Evolutionary conservation across 2,329 filamentous ascomycete species (phyloP).

Genomic region (Xylaria sp.): DNA sequence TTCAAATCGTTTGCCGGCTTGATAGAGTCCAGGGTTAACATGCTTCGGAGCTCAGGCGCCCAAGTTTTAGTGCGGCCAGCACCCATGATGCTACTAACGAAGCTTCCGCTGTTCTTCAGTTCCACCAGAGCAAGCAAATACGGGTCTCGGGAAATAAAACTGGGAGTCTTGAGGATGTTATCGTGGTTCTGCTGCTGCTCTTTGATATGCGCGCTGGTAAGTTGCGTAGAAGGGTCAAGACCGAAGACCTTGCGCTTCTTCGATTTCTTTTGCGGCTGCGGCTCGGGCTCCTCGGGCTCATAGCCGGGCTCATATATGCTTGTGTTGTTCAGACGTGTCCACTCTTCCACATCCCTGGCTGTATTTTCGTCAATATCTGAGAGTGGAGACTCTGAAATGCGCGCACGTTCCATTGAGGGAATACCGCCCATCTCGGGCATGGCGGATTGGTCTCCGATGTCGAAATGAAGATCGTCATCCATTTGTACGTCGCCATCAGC

Average conservation of each 20-base stretch:
- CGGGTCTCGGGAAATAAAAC: conserved; percentile 87
- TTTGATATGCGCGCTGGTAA: conserved; percentile 81
- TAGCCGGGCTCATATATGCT: conserved; percentile 71
- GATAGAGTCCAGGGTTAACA: conserved; percentile 87
- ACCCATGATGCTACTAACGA: conserved; percentile 86
- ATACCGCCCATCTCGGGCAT: conserved; percentile 61
- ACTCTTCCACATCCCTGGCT: conserved; percentile 69
- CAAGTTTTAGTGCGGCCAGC: conserved; percentile 81
- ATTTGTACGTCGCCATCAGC: conserved; percentile 72
- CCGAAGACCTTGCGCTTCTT: conserved; percentile 84
- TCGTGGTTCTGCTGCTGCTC: conserved; percentile 86
- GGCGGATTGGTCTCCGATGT: conserved; percentile 68
- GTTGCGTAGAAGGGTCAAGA: conserved; percentile 82
- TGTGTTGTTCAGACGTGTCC: conserved; percentile 62
- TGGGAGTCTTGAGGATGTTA: conserved; percentile 83
- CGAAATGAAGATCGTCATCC: conserved; percentile 73
- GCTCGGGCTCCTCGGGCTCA: conserved; percentile 64
- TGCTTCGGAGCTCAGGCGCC: conserved; percentile 92
- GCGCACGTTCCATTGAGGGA: conserved; percentile 62
- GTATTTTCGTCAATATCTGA: conserved; percentile 75
- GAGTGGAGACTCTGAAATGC: conserved; percentile 76
- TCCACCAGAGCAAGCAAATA: conserved; percentile 88
- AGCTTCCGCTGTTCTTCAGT: conserved; percentile 90
- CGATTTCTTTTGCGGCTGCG: conserved; percentile 77
- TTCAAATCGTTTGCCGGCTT: conserved; percentile 83